Evolutionary conservation across 2,329 filamentous ascomycete genomes (phyloP), one percentile per base, ranked within the genome.

Genomic region (Stenocarpella maydis): DNA sequence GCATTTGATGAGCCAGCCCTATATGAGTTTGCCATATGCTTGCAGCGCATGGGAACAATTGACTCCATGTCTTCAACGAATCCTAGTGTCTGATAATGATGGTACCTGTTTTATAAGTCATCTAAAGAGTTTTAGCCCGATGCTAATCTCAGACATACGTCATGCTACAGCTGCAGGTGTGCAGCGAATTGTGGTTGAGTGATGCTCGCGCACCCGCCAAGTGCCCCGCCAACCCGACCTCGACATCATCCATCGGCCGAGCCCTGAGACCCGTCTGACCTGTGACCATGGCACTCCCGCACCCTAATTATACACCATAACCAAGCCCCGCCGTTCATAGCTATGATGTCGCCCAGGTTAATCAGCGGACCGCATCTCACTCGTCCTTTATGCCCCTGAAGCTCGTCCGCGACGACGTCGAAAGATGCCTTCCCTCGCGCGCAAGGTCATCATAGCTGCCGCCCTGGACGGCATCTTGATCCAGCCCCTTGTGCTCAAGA

Each of bases 391-490:
- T 71, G 58, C 37, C 41, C 54, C 52, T 49, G 43, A 71, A 53
- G 17, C 47, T 50, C 68, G 69, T 69, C 73, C 31, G 68, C 50
- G 52, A 28, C 49, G 34, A 55, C 55, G 50, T 58, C 63, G 64
- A 66, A 77, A 70, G 43, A 96, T 97, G 94, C 91, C 93, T 68
- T 86, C 87, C 73, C 83, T 97, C 71, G 90, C 92, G 70, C 91
- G 92, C 78, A 97, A 96, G 81, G 82, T 97, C 67, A 78, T 94
- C 73, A 89, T 97, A 74, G 91, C 91, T 80, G 93, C 94, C 67
- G 90, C 93, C 31, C 88, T 91, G 66, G 94, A 98, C 76, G 94
- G 94, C 69, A 85, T 98, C 65, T 84, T 97, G 72, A 86, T 98
- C 53, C 93, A 96, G 76, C 91, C 92, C 31, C 82, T 92, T 37